Evolutionary conservation across 1,284 basidiomycete genomes (phyloP).

Genomic region (Marasmius fiardii): DNA sequence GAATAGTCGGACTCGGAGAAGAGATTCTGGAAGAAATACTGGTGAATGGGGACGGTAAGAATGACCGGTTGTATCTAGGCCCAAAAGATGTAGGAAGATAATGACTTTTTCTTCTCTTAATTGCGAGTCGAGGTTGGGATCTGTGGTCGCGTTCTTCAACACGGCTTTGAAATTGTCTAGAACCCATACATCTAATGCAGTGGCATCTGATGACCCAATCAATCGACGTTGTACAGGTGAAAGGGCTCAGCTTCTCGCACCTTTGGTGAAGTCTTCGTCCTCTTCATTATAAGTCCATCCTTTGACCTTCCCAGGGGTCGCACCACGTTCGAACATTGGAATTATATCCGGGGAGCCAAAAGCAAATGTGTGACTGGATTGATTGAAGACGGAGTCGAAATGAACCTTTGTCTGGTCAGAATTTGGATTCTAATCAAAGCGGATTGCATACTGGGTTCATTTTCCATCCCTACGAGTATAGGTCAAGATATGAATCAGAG

Average conservation of each 20-base stretch:
- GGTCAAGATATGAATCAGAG: constrained; percentile 1
- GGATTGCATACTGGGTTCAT: constrained; percentile 68
- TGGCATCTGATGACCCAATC: constrained; percentile 61
- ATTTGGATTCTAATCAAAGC: neutral
- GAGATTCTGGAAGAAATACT: constrained; percentile 30
- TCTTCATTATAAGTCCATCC: constrained; percentile 79
- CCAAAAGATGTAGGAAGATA: constrained; percentile 85
- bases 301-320: constrained; percentile 65
- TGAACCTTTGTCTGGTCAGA: constrained; percentile 51
- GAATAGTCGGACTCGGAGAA: neutral
- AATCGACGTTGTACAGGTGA: neutral
- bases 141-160: constrained; percentile 58
- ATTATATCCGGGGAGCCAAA: constrained; percentile 91
- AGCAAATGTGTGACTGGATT: constrained; percentile 74
- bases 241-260: constrained; percentile 34
- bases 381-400: constrained; percentile 90
- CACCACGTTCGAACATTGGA: constrained; percentile 84
- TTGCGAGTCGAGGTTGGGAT: constrained; percentile 44
- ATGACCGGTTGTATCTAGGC: constrained; percentile 87
- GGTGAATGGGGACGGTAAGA: constrained; percentile 83
- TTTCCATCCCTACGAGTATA: constrained; percentile 72
- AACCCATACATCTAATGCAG: constrained; percentile 79
- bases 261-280: constrained; percentile 84
- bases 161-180: constrained; percentile 61
- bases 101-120: constrained; percentile 60